Conservation (phyloP, 2,329 filamentous ascomycete genomes). For the Talaromyces marneffei region DNA sequence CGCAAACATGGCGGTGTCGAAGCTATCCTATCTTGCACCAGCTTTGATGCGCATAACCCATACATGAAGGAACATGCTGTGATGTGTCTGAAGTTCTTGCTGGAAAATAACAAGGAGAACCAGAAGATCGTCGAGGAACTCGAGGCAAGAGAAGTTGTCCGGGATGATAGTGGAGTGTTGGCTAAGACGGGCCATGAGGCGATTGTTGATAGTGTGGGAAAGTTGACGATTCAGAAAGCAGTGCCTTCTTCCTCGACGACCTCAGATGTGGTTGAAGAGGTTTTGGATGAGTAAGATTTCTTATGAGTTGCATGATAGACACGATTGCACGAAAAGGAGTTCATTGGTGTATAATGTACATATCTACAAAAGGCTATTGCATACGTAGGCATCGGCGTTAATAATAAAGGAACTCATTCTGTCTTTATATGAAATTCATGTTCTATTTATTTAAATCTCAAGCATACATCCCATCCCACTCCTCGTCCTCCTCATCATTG, state of each 20-base stretch:
- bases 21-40: conserved; percentile 79
- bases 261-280: conserved; percentile 7
- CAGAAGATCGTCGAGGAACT: conserved; percentile 50
- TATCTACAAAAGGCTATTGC: conserved; percentile 2
- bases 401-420: neutral
- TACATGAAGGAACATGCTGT: conserved; percentile 90
- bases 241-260: conserved; percentile 1
- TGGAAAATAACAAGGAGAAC: conserved; percentile 48
- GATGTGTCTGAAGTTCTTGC: conserved; percentile 71
- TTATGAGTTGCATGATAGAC: conserved; percentile 5
- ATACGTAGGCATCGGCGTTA: conserved; percentile 1
- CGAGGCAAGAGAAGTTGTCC: conserved; percentile 40
- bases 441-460: conserved; percentile 13
- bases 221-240: conserved; percentile 37
- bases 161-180: conserved; percentile 35
- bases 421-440: neutral
- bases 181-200: conserved; percentile 41
- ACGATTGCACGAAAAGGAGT: neutral
- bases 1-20: conserved; percentile 80
- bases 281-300: conserved; percentile 7
- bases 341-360: neutral
- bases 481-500: conserved; percentile 40
- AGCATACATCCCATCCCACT: conserved; percentile 47
- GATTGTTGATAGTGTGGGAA: conserved; percentile 39
- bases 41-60: conserved; percentile 87